These are phyloP conservation scores for Cenchrus fungigraminus DNA, from an alignment of 176 grass and related monocot species.

Conservation along the genomic window DNA sequence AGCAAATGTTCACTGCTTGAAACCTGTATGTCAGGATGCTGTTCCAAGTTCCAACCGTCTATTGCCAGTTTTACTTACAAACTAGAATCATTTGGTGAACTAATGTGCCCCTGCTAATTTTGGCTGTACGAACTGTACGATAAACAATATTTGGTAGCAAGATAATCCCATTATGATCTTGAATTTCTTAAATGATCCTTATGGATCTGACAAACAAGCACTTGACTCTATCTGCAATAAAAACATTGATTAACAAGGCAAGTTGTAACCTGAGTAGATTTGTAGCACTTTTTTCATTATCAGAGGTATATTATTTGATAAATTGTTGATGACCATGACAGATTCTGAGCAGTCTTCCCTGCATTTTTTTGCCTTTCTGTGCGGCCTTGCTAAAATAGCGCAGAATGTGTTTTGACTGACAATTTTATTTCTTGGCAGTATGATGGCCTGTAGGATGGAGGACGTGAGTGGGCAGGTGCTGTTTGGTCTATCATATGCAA, in stretches of 20 bases:
- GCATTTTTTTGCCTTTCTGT: neutral
- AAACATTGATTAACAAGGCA: neutral
- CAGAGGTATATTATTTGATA: neutral
- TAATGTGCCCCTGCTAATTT: neutral
- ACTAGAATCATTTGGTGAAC: neutral
- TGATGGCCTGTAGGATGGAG: slow-evolving; percentile 25
- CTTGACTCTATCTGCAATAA: neutral
- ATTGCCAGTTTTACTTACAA: neutral
- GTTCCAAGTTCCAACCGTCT: neutral
- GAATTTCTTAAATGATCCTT: slow-evolving; percentile 5
- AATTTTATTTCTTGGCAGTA: slow-evolving; percentile 40
- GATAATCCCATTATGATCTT: neutral
- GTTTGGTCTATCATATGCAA: neutral
- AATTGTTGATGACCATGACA: neutral
- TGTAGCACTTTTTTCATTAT: neutral
- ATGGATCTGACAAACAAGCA: neutral
- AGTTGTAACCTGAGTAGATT: neutral
- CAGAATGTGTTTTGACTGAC: neutral
- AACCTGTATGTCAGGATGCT: neutral
- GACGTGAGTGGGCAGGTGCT: neutral
- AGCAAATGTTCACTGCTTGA: neutral
- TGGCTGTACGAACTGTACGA: neutral
- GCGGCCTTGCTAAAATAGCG: neutral
- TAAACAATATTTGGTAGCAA: slow-evolving; percentile 1
- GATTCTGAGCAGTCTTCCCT: neutral